These are phyloP conservation scores for Fusarium austroafricanum DNA, from an alignment of 2,329 filamentous ascomycete species.

Conservation along the genomic window DNA sequence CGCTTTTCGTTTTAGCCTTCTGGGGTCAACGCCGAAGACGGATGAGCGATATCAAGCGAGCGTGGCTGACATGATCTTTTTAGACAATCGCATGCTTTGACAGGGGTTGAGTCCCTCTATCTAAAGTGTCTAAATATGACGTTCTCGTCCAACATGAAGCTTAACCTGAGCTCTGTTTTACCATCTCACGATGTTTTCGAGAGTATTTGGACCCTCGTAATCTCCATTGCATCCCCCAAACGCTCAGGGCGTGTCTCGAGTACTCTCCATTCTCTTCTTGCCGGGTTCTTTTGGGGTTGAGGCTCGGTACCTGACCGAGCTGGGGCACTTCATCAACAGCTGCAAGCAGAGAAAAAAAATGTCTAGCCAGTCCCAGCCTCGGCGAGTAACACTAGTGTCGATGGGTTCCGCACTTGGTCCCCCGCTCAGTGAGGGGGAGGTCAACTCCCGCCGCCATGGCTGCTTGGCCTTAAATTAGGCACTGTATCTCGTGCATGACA, in stretches of 20 bases:
- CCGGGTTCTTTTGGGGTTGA: conserved; percentile 31
- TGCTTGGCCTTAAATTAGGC: conserved; percentile 26
- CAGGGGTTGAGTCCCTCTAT: conserved; percentile 30
- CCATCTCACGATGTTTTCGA: conserved; percentile 34
- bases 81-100: conserved; percentile 32
- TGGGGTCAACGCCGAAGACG: conserved; percentile 37
- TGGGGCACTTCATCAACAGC: conserved; percentile 38
- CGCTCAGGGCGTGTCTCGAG: conserved; percentile 38
- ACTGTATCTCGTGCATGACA: conserved; percentile 29
- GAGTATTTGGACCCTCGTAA: conserved; percentile 21
- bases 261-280: conserved; percentile 24
- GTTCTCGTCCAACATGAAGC: conserved; percentile 31
- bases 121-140: conserved; percentile 34
- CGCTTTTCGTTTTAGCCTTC: conserved; percentile 40
- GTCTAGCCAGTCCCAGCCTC: conserved; percentile 38
- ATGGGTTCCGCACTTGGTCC: conserved; percentile 36
- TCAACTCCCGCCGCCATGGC: conserved; percentile 14
- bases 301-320: conserved; percentile 46
- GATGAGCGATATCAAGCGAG: conserved; percentile 22
- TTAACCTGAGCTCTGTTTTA: conserved; percentile 20
- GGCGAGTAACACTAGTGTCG: conserved; percentile 37
- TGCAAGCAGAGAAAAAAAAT: conserved; percentile 35
- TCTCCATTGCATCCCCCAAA: conserved; percentile 20
- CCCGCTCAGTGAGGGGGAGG: conserved; percentile 30
- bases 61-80: conserved; percentile 38